A percentile compares a stretch with the other conserved stretches of the same genome.
These are phyloP conservation scores for Biancaea sappan DNA, from an alignment of 306 rosid genomes.

Conservation along the genomic window DNA sequence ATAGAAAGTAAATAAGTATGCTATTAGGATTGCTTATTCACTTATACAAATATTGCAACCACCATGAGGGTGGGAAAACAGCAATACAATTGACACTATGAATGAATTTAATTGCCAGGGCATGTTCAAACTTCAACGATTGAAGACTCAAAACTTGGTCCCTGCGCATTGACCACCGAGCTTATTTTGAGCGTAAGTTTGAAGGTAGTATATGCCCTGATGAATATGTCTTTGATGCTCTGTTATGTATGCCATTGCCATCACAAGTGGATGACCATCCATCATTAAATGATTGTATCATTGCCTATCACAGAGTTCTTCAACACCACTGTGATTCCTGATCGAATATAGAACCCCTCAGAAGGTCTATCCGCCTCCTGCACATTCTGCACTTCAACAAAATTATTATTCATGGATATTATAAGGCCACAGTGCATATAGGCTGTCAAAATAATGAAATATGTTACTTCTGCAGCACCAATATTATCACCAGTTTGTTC, in stretches of 20 bases:
- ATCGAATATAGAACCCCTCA: slow-evolving; percentile 52
- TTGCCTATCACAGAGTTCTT: slow-evolving; percentile 1
- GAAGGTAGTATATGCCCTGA: slow-evolving; percentile 14
- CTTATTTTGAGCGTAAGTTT: slow-evolving; percentile 27
- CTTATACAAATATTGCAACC: not conserved
- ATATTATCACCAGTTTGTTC: not conserved
- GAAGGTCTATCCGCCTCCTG: slow-evolving; percentile 50
- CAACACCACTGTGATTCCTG: slow-evolving; percentile 44
- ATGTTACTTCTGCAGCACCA: not conserved
- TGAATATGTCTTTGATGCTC: slow-evolving; percentile 8
- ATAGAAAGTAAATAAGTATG: too few relatives aligned
- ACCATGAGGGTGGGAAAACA: not conserved
- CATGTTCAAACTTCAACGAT: slow-evolving; percentile 9
- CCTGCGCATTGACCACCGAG: not conserved
- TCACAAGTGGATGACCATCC: not conserved
- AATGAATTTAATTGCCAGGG: not conserved
- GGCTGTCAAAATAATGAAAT: not conserved
- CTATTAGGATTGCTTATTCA: too few relatives aligned
- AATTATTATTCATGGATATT: not conserved
- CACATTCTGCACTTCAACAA: slow-evolving; percentile 46
- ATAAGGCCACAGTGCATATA: not conserved
- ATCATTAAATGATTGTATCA: slow-evolving; percentile 32
- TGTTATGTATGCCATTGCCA: slow-evolving; percentile 30
- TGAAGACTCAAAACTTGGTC: slow-evolving; percentile 40
- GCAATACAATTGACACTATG: not conserved